Base-by-base conservation (phyloP, 495 filamentous ascomycete species). In the Bacidia gigantensis region DNA sequence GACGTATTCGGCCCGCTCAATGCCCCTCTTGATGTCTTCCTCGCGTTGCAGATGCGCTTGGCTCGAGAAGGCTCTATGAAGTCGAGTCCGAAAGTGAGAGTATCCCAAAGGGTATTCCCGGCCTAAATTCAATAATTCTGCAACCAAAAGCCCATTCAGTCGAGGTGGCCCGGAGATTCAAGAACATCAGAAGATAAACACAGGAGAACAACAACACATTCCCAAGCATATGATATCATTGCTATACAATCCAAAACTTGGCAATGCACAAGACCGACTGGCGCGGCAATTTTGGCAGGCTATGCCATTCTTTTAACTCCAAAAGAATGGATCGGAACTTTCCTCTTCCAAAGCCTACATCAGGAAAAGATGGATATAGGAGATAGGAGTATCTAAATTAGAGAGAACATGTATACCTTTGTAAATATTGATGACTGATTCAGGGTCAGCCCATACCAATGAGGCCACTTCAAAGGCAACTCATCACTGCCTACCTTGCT, bases 81-180 rank as follows among this genome's bases (percentile, higher is more conserved):
- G 71, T 20, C 89, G 77, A 14, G 77, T 74, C 14, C 81, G 74
- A 67, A 93, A 98, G 65, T 87, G 97, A 38, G 74, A 66, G 62
- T 84, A 95, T 17, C 93, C 93, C 25, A 84, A 72, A 9, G 93
- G 92, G 63, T 97, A 97, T 35, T 89, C 82, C 23, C 80, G 77
- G 44, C 92, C 92, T 26, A 96, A 69, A 64, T 83, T 77, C 3
- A 98, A 75, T 20, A 96, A 79, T 56, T 94, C 88, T 92, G 56
- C 38, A 32, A 64, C 46, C n/a, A n/a, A n/a, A n/a, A n/a, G n/a
- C n/a, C n/a, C n/a, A n/a, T n/a, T n/a, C n/a, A n/a, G n/a, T n/a
- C n/a, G n/a, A n/a, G n/a, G n/a, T n/a, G n/a, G n/a, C n/a, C n/a
- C n/a, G n/a, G n/a, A n/a, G n/a, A n/a, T n/a, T n/a, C n/a, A n/a